phyloP scores from a whole-genome alignment of 2,329 filamentous ascomycete species.

The Lecanicillium sp. region DNA sequence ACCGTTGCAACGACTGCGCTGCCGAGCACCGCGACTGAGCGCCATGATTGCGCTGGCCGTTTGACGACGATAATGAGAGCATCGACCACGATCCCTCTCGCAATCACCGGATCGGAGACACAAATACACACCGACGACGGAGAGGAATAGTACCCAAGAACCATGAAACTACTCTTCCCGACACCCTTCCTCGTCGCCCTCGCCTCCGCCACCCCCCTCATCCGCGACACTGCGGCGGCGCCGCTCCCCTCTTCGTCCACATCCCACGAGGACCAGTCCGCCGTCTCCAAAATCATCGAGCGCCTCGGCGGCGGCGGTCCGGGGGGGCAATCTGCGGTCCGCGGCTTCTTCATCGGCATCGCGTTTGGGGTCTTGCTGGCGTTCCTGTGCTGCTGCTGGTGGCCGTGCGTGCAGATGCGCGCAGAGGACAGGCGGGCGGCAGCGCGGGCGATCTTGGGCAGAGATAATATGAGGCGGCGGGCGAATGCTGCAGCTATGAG shows the following conservation, averaged over 20 bases:
- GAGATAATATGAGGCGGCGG: no score
- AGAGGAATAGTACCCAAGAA: background rate
- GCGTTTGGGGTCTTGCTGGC: conserved; percentile 15
- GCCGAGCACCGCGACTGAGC: no score
- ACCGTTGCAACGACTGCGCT: no score
- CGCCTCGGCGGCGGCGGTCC: conserved; percentile 2
- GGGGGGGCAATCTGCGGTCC: conserved; percentile 4
- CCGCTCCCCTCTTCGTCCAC: background rate
- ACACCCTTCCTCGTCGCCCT: background rate
- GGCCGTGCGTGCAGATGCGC: conserved; percentile 11
- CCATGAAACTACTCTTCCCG: background rate
- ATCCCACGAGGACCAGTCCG: background rate
- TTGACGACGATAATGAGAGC: no score
- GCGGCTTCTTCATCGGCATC: conserved; percentile 16
- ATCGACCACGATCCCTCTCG: no score
- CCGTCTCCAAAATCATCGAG: background rate
- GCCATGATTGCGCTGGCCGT: no score
- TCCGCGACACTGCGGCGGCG: background rate
- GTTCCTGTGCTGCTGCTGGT: conserved; percentile 18
- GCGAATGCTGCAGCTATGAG: no score
- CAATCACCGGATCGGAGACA: no score
- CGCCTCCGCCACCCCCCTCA: background rate
- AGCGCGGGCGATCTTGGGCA: no score
- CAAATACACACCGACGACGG: no score
- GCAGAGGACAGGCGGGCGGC: background rate